Base-by-base conservation (phyloP, 192 early-diverging fungal genomes). In the Gamsiella multidivaricata region DNA sequence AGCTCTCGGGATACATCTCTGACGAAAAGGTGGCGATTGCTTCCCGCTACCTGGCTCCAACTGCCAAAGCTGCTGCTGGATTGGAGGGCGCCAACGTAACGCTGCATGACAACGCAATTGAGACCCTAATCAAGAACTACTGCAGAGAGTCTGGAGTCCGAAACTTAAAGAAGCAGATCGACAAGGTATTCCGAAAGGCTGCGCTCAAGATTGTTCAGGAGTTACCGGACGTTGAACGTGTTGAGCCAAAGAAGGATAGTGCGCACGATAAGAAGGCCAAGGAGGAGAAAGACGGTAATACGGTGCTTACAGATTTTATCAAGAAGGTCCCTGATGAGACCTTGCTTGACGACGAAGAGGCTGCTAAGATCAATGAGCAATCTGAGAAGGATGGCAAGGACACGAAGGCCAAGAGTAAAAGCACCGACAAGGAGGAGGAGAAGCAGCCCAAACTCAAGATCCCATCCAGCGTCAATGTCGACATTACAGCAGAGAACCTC, bases 131-230 rank as follows among this genome's bases (percentile, higher is more conserved):
- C 66, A 87, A 91, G 67, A 88, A 84, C 67, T 99, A 98, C 79
- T 98, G 96, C 62, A 90, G 98, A 53, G 98, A 99, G 83, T 95
- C 93, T 72, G 98, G 98, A 32, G 98, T 99, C 36, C 89, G 98
- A 54, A 97, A 96, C 70, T 82, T 99, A 54, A 99, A 99, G 83
- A 98, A 99, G 82, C 96, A 98, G 45, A 94, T 99, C 34, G 98
- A 99, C 56, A 99, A 99, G 85, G 90, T 99, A 26, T 99, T 91
- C 87, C 90, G 98, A 47, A 99, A 99, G 82, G 95, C 96, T 4
- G 98, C 97, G 23, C 87, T 93, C 37, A 90, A 92, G 76, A 90
- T 98, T 46, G 95, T 97, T 11, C 65, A 88, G 47, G 83, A 87
- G 26, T 80, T 86, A 45, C 72, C 72, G 0, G 72, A 76, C 14